Evolutionary conservation across 371 early-diverging fungal genomes (phyloP).

Genomic region (Syncephalastrum contaminatum): DNA sequence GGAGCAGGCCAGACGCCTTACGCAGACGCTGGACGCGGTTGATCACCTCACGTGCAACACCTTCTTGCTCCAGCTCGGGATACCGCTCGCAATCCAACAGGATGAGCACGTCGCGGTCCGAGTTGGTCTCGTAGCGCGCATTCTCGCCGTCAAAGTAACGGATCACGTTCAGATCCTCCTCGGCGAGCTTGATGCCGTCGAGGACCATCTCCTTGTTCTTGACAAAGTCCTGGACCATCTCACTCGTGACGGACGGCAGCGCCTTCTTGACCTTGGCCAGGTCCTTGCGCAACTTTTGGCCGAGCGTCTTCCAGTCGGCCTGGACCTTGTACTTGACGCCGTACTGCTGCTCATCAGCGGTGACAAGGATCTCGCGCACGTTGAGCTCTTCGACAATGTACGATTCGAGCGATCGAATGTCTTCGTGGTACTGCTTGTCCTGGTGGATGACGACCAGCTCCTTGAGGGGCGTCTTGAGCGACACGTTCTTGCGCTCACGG

Average conservation of each 20-base stretch:
- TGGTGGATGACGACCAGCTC: slow-evolving; percentile 93
- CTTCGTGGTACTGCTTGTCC: slow-evolving; percentile 85
- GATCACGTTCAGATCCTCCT: slow-evolving; percentile 78
- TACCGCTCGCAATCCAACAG: slow-evolving; percentile 87
- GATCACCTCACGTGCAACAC: slow-evolving; percentile 95
- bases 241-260: slow-evolving; percentile 73
- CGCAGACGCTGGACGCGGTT: slow-evolving; percentile 98
- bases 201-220: slow-evolving; percentile 66
- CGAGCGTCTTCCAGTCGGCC: slow-evolving; percentile 90
- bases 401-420: slow-evolving; percentile 76
- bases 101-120: slow-evolving; percentile 85
- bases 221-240: slow-evolving; percentile 83
- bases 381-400: slow-evolving; percentile 97
- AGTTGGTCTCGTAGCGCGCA: slow-evolving; percentile 72
- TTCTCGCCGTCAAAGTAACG: slow-evolving; percentile 74
- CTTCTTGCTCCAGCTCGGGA: slow-evolving; percentile 87
- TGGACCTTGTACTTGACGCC: slow-evolving; percentile 90
- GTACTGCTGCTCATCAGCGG: slow-evolving; percentile 88
- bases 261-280: slow-evolving; percentile 88
- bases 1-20: slow-evolving; percentile 86
- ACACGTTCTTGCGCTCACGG: slow-evolving; percentile 93
- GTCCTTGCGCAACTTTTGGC: slow-evolving; percentile 89
- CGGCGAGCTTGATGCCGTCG: slow-evolving; percentile 78
- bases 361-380: slow-evolving; percentile 81
- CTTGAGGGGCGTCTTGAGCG: slow-evolving; percentile 97